Evolutionary conservation across 73 alveolate genomes (phyloP).

Genomic region (Symbiodinium natans): DNA sequence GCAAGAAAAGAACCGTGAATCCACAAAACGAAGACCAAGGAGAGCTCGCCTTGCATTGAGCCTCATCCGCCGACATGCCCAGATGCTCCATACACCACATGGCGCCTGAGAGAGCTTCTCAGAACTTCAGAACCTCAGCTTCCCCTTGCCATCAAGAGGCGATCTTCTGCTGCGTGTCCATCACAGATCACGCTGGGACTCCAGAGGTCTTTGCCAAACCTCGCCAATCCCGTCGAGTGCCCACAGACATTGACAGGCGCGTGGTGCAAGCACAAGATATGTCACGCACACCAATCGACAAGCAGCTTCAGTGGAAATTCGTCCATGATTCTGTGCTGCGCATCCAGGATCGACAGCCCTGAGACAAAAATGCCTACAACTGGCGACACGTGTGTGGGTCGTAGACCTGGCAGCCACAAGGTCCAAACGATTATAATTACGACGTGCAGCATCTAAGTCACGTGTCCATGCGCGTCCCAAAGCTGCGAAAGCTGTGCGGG

Average conservation of each 20-base stretch:
- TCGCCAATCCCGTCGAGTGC: too few species aligned
- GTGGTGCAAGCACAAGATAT: too few species aligned
- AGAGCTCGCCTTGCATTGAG: neutral
- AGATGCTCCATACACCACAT: neutral
- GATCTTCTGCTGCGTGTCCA: neutral
- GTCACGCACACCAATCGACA: too few species aligned
- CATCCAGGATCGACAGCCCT: neutral
- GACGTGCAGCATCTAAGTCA: too few species aligned
- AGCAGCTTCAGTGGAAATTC: neutral
- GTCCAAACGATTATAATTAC: too few species aligned
- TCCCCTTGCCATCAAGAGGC: neutral
- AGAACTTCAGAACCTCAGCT: neutral
- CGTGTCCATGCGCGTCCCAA: too few species aligned
- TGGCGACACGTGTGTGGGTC: neutral
- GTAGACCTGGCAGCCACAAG: too few species aligned
- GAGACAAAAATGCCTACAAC: neutral
- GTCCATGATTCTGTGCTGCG: neutral
- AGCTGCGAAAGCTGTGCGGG: too few species aligned
- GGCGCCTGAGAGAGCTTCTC: neutral
- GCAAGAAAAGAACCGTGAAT: too few species aligned
- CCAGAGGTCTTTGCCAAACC: neutral
- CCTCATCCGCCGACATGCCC: neutral
- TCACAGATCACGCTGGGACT: neutral
- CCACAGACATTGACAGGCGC: too few species aligned
- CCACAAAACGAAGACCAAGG: neutral